These are phyloP conservation scores for Aspergillus oerlinghausenensis DNA, from an alignment of 2,329 filamentous ascomycete species.

Conservation along the genomic window DNA sequence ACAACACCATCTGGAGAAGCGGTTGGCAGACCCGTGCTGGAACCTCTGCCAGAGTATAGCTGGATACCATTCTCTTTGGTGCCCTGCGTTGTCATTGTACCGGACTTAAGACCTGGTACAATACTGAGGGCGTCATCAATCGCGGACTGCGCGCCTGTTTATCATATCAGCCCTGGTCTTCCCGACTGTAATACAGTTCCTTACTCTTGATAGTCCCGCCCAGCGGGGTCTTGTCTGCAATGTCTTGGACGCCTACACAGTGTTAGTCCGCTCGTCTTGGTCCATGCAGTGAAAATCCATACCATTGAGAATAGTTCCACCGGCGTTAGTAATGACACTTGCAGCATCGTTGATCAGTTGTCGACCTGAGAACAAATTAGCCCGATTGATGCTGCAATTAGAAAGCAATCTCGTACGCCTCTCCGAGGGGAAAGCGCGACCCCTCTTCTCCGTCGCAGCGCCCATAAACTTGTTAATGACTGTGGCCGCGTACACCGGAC, in stretches of 20 bases:
- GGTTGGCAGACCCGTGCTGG: constrained; percentile 55
- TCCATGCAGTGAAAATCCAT: not conserved
- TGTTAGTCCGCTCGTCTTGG: not conserved
- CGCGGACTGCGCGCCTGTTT: constrained; percentile 4
- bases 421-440: not conserved
- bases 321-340: constrained; percentile 27
- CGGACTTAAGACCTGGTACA: constrained; percentile 38
- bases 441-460: constrained; percentile 1
- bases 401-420: not conserved
- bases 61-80: constrained; percentile 52
- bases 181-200: not conserved
- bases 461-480: constrained; percentile 61
- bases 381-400: constrained; percentile 1
- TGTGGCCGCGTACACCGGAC: constrained; percentile 53
- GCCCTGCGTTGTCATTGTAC: constrained; percentile 46
- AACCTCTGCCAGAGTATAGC: constrained; percentile 51
- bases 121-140: constrained; percentile 3
- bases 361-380: constrained; percentile 4
- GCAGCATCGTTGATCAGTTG: constrained; percentile 19
- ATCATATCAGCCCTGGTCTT: not conserved
- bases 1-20: constrained; percentile 57
- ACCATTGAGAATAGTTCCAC: constrained; percentile 9
- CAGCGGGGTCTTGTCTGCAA: constrained; percentile 7
- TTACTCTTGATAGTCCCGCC: constrained; percentile 7
- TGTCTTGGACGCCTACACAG: constrained; percentile 3